Conservation (phyloP, 2,329 filamentous ascomycete species). For the Raffaelea deltoideospora region DNA sequence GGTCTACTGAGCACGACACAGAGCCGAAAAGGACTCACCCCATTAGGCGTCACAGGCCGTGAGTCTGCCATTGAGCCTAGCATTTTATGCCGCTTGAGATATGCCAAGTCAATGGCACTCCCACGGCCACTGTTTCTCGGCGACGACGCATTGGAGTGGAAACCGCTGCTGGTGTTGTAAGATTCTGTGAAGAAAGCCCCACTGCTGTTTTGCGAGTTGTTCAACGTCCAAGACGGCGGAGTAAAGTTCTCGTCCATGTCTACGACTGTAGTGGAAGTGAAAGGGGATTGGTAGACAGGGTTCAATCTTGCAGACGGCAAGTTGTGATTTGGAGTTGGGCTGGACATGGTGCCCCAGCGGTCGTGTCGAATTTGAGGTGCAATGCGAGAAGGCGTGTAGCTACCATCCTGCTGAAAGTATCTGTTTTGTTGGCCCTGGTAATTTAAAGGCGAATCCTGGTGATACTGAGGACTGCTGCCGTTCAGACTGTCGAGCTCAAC, state of each 20-base stretch:
- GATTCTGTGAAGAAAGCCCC: too few relatives aligned
- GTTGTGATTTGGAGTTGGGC: too few relatives aligned
- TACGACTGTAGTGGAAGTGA: slow-evolving; percentile 7
- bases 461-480: slow-evolving; percentile 2
- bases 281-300: slow-evolving; percentile 8
- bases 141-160: slow-evolving; percentile 7
- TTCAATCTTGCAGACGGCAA: slow-evolving; percentile 4
- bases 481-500: slow-evolving; percentile 7
- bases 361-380: too few relatives aligned
- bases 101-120: slow-evolving; percentile 7
- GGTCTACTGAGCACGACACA: too few relatives aligned
- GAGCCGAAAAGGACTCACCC: slow-evolving; percentile 1
- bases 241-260: slow-evolving; percentile 6
- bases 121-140: slow-evolving; percentile 9
- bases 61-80: slow-evolving; percentile 5
- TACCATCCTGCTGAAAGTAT: not conserved
- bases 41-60: slow-evolving; percentile 4
- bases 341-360: too few relatives aligned
- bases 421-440: too few relatives aligned
- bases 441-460: too few relatives aligned
- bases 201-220: slow-evolving; percentile 1
- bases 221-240: slow-evolving; percentile 4
- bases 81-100: slow-evolving; percentile 5
- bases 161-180: slow-evolving; percentile 5
- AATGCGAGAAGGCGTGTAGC: too few relatives aligned